Evolutionary conservation across 306 rosid genomes (phyloP), one percentile per base, ranked within the genome.

Genomic region (Sophora flavescens): DNA sequence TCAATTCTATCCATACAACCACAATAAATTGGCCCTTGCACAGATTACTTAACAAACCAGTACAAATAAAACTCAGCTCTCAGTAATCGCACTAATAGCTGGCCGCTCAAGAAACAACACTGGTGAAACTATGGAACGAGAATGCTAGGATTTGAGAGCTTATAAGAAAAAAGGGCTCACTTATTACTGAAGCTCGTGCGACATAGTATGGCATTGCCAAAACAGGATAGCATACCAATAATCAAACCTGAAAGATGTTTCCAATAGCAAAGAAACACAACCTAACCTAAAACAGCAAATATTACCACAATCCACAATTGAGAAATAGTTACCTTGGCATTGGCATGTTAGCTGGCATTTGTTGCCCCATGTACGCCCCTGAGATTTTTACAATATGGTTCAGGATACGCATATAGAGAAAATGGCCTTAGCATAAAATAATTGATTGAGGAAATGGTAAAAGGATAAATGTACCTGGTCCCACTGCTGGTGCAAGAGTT

Each of bases 361-460:
- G 97, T 71, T 86, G 97, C 59, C 81, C 88, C 82, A 82, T 67
- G 84, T 77, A 89, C 61, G 85, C 77, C 74, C 90, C 98, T 94
- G 90, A 75, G 80, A 73, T 74, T 87, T 75, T 61, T 48, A 85
- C 80, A 83, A 12, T 60, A 75, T 30, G 64, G 63, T 79, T 88
- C 75, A 78, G 85, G 74, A 60, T 41, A 33, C 79, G 57, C 16
- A 56, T 57, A 13, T 9, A 72, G 47, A 70, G 13, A 38, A 51
- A 73, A 78, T 51, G 56, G 26, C n/a, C 60, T 52, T 17, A 13
- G 54, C 63, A 58, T 15, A 62, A 77, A 73, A 53, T 52, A 26
- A 75, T 30, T 6, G 54, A 81, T 35, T 62, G 65, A 51, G 28
- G 72, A 58, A 32, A 53, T 35, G 60, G 44, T 58, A 61, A 18